A percentile compares a stretch with the other conserved stretches of the same genome.
Evolutionary conservation across 176 grass and related monocot species (phyloP).

Genomic region (Aegilops tauschii): DNA sequence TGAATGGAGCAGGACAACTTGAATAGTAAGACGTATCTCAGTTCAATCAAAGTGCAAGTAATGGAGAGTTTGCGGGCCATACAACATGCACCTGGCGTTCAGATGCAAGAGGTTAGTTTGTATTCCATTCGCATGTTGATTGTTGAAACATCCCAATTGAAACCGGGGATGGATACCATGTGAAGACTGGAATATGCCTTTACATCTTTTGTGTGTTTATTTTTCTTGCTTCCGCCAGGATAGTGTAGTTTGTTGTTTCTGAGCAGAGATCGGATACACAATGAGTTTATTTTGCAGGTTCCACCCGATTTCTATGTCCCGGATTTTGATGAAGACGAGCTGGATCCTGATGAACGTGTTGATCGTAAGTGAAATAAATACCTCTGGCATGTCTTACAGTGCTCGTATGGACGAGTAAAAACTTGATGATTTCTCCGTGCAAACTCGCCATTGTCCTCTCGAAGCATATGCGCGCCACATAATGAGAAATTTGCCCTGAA

Average conservation of each 20-base stretch:
- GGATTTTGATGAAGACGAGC: conserved; percentile 91
- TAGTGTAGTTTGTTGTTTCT: conserved; percentile 1
- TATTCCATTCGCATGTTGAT: not conserved
- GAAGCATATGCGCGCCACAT: not conserved
- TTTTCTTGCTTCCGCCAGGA: not conserved
- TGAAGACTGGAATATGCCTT: not conserved
- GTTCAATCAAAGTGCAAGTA: conserved; percentile 90
- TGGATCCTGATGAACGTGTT: conserved; percentile 87
- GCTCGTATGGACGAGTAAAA: not conserved
- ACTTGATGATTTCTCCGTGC: not conserved
- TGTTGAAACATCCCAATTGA: not conserved
- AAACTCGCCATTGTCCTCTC: not conserved
- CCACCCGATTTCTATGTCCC: conserved; percentile 97
- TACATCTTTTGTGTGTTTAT: not conserved
- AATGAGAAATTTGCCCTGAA: not conserved
- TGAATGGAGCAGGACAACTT: conserved; percentile 72
- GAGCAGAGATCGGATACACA: not conserved
- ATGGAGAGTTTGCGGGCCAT: conserved; percentile 89
- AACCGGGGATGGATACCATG: not conserved
- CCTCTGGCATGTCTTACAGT: not conserved
- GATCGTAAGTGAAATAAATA: conserved; percentile 71
- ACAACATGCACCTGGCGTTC: conserved; percentile 94
- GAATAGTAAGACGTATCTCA: conserved; percentile 95
- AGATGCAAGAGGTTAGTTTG: conserved; percentile 89
- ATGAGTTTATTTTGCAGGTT: conserved; percentile 64